Conservation (phyloP, 257 asterid species). For the Handroanthus guayacan region DNA sequence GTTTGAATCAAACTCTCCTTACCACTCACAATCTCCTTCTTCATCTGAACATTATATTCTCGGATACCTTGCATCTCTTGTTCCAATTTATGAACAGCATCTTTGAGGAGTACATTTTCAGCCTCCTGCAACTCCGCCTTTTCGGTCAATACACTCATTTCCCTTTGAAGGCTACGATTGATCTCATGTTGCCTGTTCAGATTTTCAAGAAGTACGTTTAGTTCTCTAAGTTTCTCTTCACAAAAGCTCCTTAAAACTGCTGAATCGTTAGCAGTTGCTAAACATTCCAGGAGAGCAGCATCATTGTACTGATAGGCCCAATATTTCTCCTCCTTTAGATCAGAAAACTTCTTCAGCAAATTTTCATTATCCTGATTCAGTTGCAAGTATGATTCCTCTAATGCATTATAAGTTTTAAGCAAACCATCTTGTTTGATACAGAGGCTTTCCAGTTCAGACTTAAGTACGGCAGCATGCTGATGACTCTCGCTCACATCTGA, state of each 20-base stretch:
- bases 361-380: slow-evolving; percentile 57
- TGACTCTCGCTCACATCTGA: slow-evolving; percentile 48
- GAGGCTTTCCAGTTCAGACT: slow-evolving; percentile 64
- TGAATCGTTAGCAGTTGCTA: slow-evolving; percentile 51
- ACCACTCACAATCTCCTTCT: slow-evolving; percentile 52
- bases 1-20: slow-evolving; percentile 50
- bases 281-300: slow-evolving; percentile 56
- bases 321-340: slow-evolving; percentile 61
- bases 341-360: slow-evolving; percentile 56
- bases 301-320: slow-evolving; percentile 56
- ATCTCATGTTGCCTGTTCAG: slow-evolving; percentile 51
- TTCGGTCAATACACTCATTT: slow-evolving; percentile 48
- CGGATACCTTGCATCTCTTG: slow-evolving; percentile 54
- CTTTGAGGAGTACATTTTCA: slow-evolving; percentile 59
- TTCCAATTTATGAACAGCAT: slow-evolving; percentile 61
- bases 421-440: slow-evolving; percentile 49
- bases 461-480: slow-evolving; percentile 48
- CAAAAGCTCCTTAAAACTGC: slow-evolving; percentile 51
- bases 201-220: slow-evolving; percentile 52
- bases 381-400: slow-evolving; percentile 51
- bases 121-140: slow-evolving; percentile 59
- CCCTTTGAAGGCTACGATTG: slow-evolving; percentile 51
- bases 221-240: slow-evolving; percentile 57
- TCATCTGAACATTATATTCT: slow-evolving; percentile 57
- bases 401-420: slow-evolving; percentile 49